These are phyloP conservation scores for Aureobasidium namibiae DNA, from an alignment of 2,329 filamentous ascomycete species.

Conservation along the genomic window DNA sequence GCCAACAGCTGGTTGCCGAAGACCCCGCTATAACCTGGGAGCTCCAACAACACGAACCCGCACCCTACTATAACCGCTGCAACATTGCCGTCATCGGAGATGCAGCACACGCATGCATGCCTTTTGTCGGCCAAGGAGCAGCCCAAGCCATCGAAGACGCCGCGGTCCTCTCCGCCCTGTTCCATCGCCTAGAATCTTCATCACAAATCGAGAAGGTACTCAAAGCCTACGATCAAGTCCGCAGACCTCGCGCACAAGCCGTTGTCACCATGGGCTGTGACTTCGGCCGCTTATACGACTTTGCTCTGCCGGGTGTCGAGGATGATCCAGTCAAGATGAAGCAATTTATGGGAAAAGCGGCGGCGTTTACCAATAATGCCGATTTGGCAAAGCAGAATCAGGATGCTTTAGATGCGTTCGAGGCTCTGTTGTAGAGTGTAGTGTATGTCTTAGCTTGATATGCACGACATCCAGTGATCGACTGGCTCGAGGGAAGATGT, in stretches of 20 bases:
- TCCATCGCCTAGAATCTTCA: conserved; percentile 15
- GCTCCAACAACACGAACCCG: conserved; percentile 26
- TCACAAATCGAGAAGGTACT: conserved; percentile 18
- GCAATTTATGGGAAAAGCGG: conserved; percentile 23
- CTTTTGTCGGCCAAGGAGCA: conserved; percentile 29
- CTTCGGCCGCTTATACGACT: conserved; percentile 25
- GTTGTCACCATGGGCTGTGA: conserved; percentile 25
- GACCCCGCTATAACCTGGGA: conserved; percentile 24
- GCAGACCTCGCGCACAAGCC: conserved; percentile 23
- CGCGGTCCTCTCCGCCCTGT: conserved; percentile 26
- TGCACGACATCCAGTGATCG: background rate
- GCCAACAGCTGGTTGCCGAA: conserved; percentile 18
- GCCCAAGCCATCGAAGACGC: conserved; percentile 33
- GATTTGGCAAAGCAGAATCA: conserved; percentile 25
- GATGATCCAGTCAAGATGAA: conserved; percentile 24
- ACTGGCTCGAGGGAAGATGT: background rate
- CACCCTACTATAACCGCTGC: conserved; percentile 25
- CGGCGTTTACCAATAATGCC: conserved; percentile 25
- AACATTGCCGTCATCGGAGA: conserved; percentile 30
- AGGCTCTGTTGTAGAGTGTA: conserved; percentile 13
- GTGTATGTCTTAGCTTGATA: background rate
- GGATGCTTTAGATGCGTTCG: conserved; percentile 21
- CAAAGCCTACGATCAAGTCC: conserved; percentile 21
- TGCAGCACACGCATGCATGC: conserved; percentile 31
- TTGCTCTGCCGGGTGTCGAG: conserved; percentile 22